These are phyloP conservation scores for Graphiopsis chlorocephala DNA, from an alignment of 2,329 filamentous ascomycete genomes.

Conservation along the genomic window DNA sequence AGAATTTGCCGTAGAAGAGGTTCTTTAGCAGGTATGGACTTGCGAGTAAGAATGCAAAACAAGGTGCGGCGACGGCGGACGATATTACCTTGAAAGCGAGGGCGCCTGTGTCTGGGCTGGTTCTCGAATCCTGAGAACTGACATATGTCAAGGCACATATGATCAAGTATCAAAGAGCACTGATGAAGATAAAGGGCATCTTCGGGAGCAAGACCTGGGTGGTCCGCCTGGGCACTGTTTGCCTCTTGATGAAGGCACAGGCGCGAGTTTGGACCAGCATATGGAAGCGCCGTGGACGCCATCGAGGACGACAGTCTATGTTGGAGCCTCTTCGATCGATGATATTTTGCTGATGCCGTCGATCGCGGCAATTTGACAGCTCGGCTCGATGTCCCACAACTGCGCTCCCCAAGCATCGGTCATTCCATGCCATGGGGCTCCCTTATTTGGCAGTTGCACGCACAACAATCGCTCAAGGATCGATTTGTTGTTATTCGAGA, in stretches of 20 bases:
- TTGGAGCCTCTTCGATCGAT: not conserved
- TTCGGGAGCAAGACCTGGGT: not conserved
- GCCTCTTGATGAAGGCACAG: not conserved
- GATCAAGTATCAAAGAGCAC: not conserved
- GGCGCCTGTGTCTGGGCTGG: not conserved
- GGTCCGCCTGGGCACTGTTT: not conserved
- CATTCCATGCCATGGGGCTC: not conserved
- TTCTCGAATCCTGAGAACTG: too few relatives aligned
- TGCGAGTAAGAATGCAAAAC: not conserved
- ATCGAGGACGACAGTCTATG: not conserved
- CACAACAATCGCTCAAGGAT: not conserved
- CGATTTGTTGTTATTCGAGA: not conserved
- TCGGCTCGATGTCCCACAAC: not conserved
- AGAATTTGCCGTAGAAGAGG: not conserved
- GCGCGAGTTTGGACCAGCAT: constrained; percentile 4
- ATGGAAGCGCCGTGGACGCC: not conserved
- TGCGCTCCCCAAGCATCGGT: not conserved
- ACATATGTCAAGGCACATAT: not conserved
- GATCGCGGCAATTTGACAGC: not conserved
- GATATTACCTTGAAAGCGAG: not conserved
- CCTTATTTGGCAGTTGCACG: not conserved
- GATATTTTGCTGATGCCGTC: not conserved
- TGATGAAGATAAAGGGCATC: not conserved
- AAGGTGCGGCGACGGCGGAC: not conserved
- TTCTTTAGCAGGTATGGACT: not conserved